Percentiles rank a stretch among this genome's conserved stretches.
These are phyloP conservation scores for Dactylorhiza incarnata DNA, from an alignment of 106 monocot species.

Conservation along the genomic window DNA sequence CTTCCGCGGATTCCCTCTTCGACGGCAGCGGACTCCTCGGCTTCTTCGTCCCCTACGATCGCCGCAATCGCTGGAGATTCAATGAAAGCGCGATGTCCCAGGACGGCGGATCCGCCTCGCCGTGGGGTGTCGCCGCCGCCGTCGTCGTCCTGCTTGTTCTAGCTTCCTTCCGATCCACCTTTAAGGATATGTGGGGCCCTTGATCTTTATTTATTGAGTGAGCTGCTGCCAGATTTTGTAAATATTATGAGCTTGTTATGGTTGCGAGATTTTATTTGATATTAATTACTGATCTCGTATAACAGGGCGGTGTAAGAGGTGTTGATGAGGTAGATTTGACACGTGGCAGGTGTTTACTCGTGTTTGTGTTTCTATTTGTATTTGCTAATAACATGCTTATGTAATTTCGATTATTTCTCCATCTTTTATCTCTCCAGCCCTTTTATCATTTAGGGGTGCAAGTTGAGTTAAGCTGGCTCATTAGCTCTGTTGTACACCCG, in stretches of 20 bases:
- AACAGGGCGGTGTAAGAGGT: too few relatives aligned
- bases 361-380: too few relatives aligned
- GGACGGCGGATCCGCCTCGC: conserved; percentile 49
- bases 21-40: conserved; percentile 15
- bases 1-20: conserved; percentile 29
- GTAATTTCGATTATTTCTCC: too few relatives aligned
- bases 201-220: conserved; percentile 4
- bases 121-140: conserved; percentile 64
- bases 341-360: too few relatives aligned
- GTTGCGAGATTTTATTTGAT: background rate
- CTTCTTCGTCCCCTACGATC: conserved; percentile 11
- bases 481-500: too few relatives aligned
- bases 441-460: too few relatives aligned
- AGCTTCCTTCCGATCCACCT: conserved; percentile 48
- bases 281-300: background rate
- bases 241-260: too few relatives aligned
- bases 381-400: too few relatives aligned
- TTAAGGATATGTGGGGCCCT: conserved; percentile 64
- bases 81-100: background rate
- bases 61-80: conserved; percentile 4
- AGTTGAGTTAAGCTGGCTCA: background rate
- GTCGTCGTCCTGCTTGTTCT: conserved; percentile 55
- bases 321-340: too few relatives aligned
- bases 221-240: background rate
- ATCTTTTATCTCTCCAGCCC: too few relatives aligned